Percentiles rank a stretch among this genome's conserved stretches.
Evolutionary conservation across 108 stramenopile genomes (phyloP).

Genomic region (Pseudonitzschia pungens): DNA sequence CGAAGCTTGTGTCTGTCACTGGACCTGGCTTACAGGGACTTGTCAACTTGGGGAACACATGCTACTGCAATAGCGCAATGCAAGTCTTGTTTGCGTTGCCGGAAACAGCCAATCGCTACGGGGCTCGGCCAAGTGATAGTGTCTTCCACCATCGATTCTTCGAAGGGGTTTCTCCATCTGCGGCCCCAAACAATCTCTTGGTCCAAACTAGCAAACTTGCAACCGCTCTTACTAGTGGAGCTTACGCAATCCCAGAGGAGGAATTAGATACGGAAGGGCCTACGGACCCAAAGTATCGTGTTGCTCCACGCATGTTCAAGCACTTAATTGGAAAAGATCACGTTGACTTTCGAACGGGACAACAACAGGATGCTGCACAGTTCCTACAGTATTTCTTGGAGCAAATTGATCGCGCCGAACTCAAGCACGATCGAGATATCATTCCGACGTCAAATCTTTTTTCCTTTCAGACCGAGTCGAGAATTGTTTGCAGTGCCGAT

Average conservation of each 20-base stretch:
- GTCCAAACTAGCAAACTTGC: constrained; percentile 80
- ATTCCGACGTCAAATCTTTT: constrained; percentile 67
- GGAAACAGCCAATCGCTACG: constrained; percentile 82
- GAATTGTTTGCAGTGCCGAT: constrained; percentile 76
- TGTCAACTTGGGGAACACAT: constrained; percentile 97
- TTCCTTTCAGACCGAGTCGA: constrained; percentile 74
- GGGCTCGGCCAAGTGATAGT: constrained; percentile 34
- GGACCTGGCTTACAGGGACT: constrained; percentile 92
- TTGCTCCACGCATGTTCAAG: constrained; percentile 97
- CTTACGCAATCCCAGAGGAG: constrained; percentile 48
- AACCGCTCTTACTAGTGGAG: constrained; percentile 74
- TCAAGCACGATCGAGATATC: constrained; percentile 34
- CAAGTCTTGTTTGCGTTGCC: constrained; percentile 84
- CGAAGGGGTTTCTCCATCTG: constrained; percentile 33
- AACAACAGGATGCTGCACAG: constrained; percentile 99
- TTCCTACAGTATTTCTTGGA: constrained; percentile 94
- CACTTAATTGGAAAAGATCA: constrained; percentile 90
- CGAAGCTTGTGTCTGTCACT: constrained; percentile 75
- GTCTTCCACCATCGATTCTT: constrained; percentile 44
- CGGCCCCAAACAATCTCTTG: constrained; percentile 66
- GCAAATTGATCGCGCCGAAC: constrained; percentile 77
- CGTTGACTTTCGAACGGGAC: constrained; percentile 93
- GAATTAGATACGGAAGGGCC: constrained; percentile 32
- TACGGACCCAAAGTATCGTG: constrained; percentile 69
- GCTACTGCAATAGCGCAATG: constrained; percentile 93